These are phyloP conservation scores for Pichia cabralensis DNA, from an alignment of 805 yeast species.

Conservation along the genomic window DNA sequence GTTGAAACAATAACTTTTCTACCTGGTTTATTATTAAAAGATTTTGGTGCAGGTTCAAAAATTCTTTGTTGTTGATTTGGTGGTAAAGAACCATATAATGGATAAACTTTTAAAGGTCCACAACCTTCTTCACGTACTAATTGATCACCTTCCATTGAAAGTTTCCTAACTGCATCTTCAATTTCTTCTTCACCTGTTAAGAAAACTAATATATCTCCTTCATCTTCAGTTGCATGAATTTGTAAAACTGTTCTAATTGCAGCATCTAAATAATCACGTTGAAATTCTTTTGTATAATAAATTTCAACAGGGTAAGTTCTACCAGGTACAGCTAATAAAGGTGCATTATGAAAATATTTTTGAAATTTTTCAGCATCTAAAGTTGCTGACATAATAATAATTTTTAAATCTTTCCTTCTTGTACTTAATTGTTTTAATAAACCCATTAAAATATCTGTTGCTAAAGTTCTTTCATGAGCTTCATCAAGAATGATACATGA, in stretches of 20 bases:
- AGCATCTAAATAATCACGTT: slow-evolving; percentile 88
- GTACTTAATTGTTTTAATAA: slow-evolving; percentile 69
- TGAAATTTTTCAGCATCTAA: slow-evolving; percentile 96
- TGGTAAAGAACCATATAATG: slow-evolving; percentile 92
- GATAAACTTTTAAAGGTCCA: slow-evolving; percentile 86
- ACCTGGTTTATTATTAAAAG: slow-evolving; percentile 74
- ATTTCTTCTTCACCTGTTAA: slow-evolving; percentile 97
- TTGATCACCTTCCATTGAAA: slow-evolving; percentile 81
- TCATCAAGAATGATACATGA: slow-evolving; percentile 92
- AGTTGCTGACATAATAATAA: slow-evolving; percentile 96
- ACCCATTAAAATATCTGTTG: slow-evolving; percentile 97
- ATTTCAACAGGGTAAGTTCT: slow-evolving; percentile 97
- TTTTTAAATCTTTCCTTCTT: slow-evolving; percentile 80
- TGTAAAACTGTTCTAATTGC: slow-evolving; percentile 93
- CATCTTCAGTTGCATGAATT: slow-evolving; percentile 93
- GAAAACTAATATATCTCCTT: slow-evolving; percentile 80
- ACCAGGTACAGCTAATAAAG: slow-evolving; percentile 93
- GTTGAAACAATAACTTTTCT: slow-evolving; percentile 88
- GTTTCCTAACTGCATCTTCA: slow-evolving; percentile 90
- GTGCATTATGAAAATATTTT: slow-evolving; percentile 80
- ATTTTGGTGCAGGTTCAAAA: slow-evolving; percentile 80
- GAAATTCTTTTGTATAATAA: slow-evolving; percentile 93
- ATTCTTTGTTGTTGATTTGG: slow-evolving; percentile 92
- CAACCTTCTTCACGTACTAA: slow-evolving; percentile 79
- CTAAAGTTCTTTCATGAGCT: slow-evolving; percentile 95